phyloP scores from a whole-genome alignment of 495 filamentous ascomycete species.

The Trichoderma orchidacearum region DNA sequence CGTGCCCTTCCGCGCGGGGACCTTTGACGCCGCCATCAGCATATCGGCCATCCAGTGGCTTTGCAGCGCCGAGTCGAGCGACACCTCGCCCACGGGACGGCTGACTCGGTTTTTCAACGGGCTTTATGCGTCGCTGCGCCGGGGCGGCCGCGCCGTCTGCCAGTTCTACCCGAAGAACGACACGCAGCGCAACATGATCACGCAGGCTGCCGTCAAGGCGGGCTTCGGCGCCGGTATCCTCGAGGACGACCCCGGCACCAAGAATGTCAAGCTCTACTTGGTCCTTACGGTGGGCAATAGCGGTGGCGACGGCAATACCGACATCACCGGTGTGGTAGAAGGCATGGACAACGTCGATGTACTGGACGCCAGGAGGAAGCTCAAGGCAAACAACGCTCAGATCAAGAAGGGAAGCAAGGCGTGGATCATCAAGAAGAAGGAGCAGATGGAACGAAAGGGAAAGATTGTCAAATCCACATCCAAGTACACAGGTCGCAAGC shows the following conservation, averaged over 20 bases:
- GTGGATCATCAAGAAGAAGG: constrained; percentile 93
- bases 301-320: constrained; percentile 48
- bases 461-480: constrained; percentile 83
- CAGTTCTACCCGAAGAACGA: constrained; percentile 98
- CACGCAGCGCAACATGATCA: constrained; percentile 81
- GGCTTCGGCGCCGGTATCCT: constrained; percentile 92
- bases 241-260: constrained; percentile 91
- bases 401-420: constrained; percentile 67
- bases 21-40: constrained; percentile 88
- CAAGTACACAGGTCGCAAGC: constrained; percentile 85
- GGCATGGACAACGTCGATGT: constrained; percentile 85
- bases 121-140: constrained; percentile 69
- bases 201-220: constrained; percentile 72
- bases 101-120: constrained; percentile 80
- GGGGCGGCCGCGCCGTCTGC: constrained; percentile 84
- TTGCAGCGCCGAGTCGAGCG: constrained; percentile 83
- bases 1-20: constrained; percentile 81
- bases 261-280: constrained; percentile 88
- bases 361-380: constrained; percentile 51
- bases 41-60: constrained; percentile 96
- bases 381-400: constrained; percentile 30
- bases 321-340: constrained; percentile 75
- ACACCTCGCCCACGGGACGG: constrained; percentile 63
- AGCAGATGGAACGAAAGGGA: constrained; percentile 85
- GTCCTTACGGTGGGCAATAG: constrained; percentile 82